Evolutionary conservation across 495 filamentous ascomycete species (phyloP).

Genomic region (Hypoxylon trugodes): DNA sequence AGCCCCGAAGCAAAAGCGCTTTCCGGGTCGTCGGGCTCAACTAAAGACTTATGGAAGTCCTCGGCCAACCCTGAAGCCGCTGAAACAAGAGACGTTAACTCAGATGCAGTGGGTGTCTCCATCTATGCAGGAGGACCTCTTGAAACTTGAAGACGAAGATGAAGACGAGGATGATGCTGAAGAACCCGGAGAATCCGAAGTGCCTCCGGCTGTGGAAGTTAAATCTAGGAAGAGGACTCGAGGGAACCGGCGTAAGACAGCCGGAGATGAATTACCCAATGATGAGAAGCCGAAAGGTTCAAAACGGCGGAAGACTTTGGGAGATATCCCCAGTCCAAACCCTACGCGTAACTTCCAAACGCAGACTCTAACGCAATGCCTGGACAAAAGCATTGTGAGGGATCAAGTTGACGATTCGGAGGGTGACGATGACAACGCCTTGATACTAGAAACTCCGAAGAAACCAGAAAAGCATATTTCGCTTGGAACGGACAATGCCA

Average conservation of each 20-base stretch:
- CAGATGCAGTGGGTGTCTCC: conserved; percentile 56
- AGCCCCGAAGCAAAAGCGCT: conserved; percentile 50
- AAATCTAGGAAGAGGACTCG: conserved; percentile 34
- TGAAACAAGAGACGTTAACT: conserved; percentile 58
- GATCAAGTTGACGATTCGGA: conserved; percentile 48
- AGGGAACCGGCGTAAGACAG: conserved; percentile 35
- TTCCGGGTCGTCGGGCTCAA: conserved; percentile 46
- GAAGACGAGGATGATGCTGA: conserved; percentile 24
- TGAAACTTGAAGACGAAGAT: conserved; percentile 11
- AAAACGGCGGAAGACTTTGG: conserved; percentile 55
- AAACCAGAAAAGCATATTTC: conserved; percentile 9
- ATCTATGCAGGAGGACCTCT: conserved; percentile 23
- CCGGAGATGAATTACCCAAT: conserved; percentile 28
- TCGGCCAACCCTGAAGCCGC: conserved; percentile 34
- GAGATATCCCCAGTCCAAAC: conserved; percentile 44
- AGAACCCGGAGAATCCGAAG: conserved; percentile 20
- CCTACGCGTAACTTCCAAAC: conserved; percentile 51
- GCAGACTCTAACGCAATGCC: conserved; percentile 55
- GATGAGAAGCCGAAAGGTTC: conserved; percentile 28
- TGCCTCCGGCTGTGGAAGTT: conserved; percentile 16
- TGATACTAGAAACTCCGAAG: conserved; percentile 38
- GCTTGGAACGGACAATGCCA: conserved; percentile 5
- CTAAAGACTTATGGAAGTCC: conserved; percentile 52
- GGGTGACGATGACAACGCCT: conserved; percentile 38
- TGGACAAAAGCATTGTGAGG: conserved; percentile 36